Percentiles rank a stretch among this genome's conserved stretches.
Evolutionary conservation across 2,329 filamentous ascomycete species (phyloP).

Genomic region (Cercospora brassicicola): DNA sequence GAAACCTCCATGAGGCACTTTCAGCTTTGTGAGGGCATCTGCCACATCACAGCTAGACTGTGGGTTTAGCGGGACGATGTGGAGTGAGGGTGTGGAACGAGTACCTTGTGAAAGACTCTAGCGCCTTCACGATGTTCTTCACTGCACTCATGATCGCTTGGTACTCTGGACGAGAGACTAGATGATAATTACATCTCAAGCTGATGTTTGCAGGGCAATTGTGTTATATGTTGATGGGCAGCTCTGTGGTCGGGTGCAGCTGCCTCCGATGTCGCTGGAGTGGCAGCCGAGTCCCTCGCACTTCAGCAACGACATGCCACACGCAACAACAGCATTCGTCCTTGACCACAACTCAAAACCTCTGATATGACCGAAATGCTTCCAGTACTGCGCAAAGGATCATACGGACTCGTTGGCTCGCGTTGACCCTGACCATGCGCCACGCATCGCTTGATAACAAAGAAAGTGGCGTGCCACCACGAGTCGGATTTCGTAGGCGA

Average conservation of each 20-base stretch:
- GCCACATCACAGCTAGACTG: slow-evolving; percentile 52
- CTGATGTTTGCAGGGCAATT: background rate
- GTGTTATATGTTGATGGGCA: background rate
- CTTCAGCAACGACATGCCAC: background rate
- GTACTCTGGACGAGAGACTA: background rate
- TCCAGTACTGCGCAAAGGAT: background rate
- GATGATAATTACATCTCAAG: background rate
- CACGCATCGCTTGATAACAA: background rate
- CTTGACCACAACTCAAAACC: background rate
- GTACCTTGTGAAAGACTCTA: slow-evolving; percentile 31
- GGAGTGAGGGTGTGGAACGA: background rate
- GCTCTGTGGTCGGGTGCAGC: background rate
- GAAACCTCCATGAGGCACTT: slow-evolving; percentile 52
- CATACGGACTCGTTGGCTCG: background rate
- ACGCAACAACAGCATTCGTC: background rate
- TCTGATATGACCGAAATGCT: background rate
- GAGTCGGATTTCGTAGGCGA: too few species aligned
- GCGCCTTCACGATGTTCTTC: slow-evolving; percentile 28
- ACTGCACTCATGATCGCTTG: slow-evolving; percentile 17
- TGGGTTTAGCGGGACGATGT: background rate
- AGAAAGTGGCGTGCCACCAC: background rate
- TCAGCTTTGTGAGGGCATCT: slow-evolving; percentile 55
- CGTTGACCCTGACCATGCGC: background rate
- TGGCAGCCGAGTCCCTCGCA: background rate
- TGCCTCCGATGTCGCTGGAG: background rate